Percentiles rank a stretch among this genome's conserved stretches.
These are phyloP conservation scores for Trichoderma koningii DNA, from an alignment of 2,329 filamentous ascomycete species.

Conservation along the genomic window DNA sequence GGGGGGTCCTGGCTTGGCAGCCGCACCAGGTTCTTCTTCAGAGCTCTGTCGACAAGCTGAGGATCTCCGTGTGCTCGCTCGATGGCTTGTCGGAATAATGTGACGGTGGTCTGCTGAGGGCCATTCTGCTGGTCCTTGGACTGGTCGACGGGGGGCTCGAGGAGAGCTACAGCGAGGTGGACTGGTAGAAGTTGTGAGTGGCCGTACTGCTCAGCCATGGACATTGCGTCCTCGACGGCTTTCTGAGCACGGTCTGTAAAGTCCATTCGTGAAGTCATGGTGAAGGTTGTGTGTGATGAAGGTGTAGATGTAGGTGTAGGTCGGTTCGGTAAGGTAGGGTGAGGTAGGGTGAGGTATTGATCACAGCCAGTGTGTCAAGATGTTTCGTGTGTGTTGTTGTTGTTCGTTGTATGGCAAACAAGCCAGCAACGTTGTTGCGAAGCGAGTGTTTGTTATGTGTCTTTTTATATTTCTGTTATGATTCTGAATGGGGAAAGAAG, in stretches of 20 bases:
- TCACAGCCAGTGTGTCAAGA: background rate
- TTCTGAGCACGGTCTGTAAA: conserved; percentile 93
- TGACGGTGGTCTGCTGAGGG: conserved; percentile 62
- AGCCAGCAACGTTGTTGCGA: conserved; percentile 1
- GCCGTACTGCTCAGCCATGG: conserved; percentile 82
- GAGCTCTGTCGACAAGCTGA: conserved; percentile 80
- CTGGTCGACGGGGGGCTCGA: conserved; percentile 72
- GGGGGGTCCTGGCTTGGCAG: conserved; percentile 93
- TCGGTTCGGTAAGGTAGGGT: background rate
- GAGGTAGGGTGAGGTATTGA: background rate
- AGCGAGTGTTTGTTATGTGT: conserved; percentile 9
- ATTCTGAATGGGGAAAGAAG: conserved; percentile 4
- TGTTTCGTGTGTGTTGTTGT: background rate
- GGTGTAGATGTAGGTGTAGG: background rate
- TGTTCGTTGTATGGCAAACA: conserved; percentile 5
- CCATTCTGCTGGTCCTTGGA: conserved; percentile 83
- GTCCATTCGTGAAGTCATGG: conserved; percentile 77
- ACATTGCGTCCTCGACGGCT: conserved; percentile 85
- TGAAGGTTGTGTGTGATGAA: conserved; percentile 34
- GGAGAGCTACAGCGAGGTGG: conserved; percentile 81
- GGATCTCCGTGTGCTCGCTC: conserved; percentile 92
- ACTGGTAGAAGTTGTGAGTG: conserved; percentile 90
- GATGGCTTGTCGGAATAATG: conserved; percentile 93
- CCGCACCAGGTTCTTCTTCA: conserved; percentile 90
- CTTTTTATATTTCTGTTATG: background rate